Base-by-base conservation (phyloP, 1,139 yeast species). In the Suhomyces bokatorum region DNA sequence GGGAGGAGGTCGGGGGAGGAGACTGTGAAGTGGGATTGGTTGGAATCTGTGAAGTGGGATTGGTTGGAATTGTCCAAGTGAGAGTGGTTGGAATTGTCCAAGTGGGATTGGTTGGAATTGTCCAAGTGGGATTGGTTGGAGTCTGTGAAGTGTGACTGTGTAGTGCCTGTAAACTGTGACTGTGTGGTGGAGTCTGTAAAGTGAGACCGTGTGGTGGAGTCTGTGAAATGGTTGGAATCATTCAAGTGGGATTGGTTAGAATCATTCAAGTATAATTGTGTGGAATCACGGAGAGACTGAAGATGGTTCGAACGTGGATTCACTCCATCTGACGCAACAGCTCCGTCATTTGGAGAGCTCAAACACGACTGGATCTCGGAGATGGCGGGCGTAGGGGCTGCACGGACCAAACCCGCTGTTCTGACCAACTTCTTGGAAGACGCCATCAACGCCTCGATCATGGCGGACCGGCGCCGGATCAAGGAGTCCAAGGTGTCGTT, bases 351-450 rank as follows among this genome's bases (percentile, higher is more conserved):
- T 12, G 57, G 67, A 34, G 60, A 56, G 32, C 53, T 54, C 14
- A 67, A 56, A 41, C 68, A 66, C 2, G 63, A 47, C 45, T 69
- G 73, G 33, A 69, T 65, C 39, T 64, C 64, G 34, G 45, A 42
- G 12, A 51, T 48, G 15, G 51, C 50, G 10, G 59, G 55, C 6
- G 53, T 45, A 4, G 39, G 29, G 9, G 48, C 33, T 3, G 20
- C 32, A 26, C 15, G 35, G 16, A 27, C 42, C 40, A 35, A 40
- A 17, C 35, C 40, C 42, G 42, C 31, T 35, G 44, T 43, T 35
- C 36, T 41, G 32, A 43, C 39, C 35, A 41, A 43, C 31, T 39
- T 44, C 34, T 46, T 28, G 37, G 64, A 60, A 28, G 62, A 48
- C 38, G 55, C 50, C 13, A 63, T 50, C 33, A 69, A 53, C 31